A percentile compares a stretch with the other conserved stretches of the same genome.
Evolutionary conservation across 176 grass and related monocot species (phyloP).

Genomic region (Triticum aestivum): DNA sequence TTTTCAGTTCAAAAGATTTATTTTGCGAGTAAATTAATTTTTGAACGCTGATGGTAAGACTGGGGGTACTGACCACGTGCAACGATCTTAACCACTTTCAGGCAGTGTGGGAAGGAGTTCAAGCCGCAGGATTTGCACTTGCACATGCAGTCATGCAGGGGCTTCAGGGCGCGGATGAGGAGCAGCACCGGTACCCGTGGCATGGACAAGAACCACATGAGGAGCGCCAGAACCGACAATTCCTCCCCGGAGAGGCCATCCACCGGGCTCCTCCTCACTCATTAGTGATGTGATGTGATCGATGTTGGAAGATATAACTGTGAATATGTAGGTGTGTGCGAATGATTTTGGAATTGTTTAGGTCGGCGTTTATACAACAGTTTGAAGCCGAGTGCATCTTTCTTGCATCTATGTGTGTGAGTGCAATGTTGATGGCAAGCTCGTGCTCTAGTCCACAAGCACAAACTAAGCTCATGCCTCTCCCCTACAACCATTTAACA

Average conservation of each 20-base stretch:
- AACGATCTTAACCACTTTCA: background rate
- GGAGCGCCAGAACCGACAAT: background rate
- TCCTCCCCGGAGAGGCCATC: background rate
- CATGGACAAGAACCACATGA: background rate
- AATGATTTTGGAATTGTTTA: background rate
- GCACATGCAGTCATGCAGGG: slow-evolving; percentile 72
- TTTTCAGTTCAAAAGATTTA: too few species aligned
- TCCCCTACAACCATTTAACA: too few species aligned
- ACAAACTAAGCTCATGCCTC: too few species aligned
- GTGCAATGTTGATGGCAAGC: background rate
- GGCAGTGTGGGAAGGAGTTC: slow-evolving; percentile 68
- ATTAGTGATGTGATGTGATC: slow-evolving; percentile 4
- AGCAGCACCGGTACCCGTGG: background rate
- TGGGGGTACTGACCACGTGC: background rate
- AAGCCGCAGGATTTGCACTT: slow-evolving; percentile 58
- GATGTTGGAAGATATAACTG: background rate
- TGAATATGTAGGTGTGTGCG: background rate
- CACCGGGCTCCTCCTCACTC: slow-evolving; percentile 30
- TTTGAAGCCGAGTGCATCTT: background rate
- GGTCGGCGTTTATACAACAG: background rate
- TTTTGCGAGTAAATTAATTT: too few species aligned
- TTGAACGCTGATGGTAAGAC: too few species aligned
- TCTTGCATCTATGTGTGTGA: background rate
- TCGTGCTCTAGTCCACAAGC: too few species aligned
- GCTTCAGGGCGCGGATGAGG: slow-evolving; percentile 38